Evolutionary conservation across 2,329 filamentous ascomycete genomes (phyloP), one percentile per base, ranked within the genome.

Genomic region (Cryphonectria carpinicola): DNA sequence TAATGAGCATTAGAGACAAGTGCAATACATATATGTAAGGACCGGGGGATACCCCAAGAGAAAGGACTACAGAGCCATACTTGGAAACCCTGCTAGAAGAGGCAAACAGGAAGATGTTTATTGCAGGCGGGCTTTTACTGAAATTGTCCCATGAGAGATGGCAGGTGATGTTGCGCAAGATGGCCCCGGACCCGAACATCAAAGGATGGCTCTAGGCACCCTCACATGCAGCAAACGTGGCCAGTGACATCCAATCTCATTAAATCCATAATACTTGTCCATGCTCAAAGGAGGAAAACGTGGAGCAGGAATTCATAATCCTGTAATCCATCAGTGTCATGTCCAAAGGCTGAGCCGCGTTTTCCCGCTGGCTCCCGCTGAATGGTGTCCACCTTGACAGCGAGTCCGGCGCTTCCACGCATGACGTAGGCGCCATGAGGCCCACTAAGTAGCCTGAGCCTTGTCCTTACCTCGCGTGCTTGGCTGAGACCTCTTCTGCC

Each of bases 381-480:
- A 19, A 19, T 58, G 79, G 75, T 71, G 73, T 76, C 43, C 72
- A 76, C 69, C 65, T n/a, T 41, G 58, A 64, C 65, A 68, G 65
- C 65, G 37, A 22, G 64, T 54, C 64, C 64, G 52, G 43, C 25
- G 25, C 25, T 46, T 1, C 61, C 41, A 39, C 39, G 39, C 61
- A 64, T 64, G 61, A 64, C 61, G 61, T 64, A 56, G 39, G 19
- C 62, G 41, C 49, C 41, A 13, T 5, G 61, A 37, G 56, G 14
- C 22, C 22, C n/a, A 65, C 62, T 32, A 65, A 39, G 22, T 60
- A 19, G 19, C 65, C 41, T 43, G 61, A 64, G 61, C 37, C 37
- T 64, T n/a, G 35, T 37, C 22, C 52, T 43, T 32, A 28, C 65
- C 52, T 41, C 10, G 32, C 39, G 11, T 28, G 22, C 52, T 49